Conservation (phyloP, 257 asterid species). For the Echium plantagineum region DNA sequence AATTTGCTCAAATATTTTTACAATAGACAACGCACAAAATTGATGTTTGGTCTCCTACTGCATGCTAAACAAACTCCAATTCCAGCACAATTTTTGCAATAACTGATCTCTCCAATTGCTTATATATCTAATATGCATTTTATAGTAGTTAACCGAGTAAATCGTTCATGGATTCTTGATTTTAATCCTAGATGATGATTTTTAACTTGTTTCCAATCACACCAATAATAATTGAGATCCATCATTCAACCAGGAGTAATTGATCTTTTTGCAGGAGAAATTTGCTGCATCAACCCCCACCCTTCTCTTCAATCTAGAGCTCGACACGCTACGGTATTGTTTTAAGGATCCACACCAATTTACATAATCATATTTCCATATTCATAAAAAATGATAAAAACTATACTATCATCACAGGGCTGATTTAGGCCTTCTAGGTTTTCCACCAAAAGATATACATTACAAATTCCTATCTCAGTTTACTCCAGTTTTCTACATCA, state of each 20-base stretch:
- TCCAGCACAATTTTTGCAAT: too few species aligned
- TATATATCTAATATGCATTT: too few species aligned
- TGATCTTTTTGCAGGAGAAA: constrained; percentile 43
- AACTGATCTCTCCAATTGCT: too few species aligned
- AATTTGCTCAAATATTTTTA: background rate
- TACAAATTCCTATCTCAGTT: constrained; percentile 85
- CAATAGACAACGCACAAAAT: too few species aligned
- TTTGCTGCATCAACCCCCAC: constrained; percentile 64
- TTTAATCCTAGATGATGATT: too few species aligned
- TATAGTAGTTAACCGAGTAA: too few species aligned
- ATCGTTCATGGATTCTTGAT: too few species aligned
- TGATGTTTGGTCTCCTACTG: background rate
- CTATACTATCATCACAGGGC: constrained; percentile 48
- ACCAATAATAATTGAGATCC: background rate
- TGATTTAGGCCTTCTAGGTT: constrained; percentile 85
- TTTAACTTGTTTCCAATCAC: background rate
- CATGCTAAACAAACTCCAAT: too few species aligned
- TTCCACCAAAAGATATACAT: constrained; percentile 74
- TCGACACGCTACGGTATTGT: constrained; percentile 75
- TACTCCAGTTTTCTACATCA: constrained; percentile 68
- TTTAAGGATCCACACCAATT: constrained; percentile 7
- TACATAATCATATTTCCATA: background rate
- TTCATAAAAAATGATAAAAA: constrained; percentile 10
- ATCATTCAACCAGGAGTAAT: background rate
- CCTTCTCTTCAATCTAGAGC: constrained; percentile 89